Conservation (phyloP, 164 flowering plant genomes). For the Liriodendron chinense region DNA sequence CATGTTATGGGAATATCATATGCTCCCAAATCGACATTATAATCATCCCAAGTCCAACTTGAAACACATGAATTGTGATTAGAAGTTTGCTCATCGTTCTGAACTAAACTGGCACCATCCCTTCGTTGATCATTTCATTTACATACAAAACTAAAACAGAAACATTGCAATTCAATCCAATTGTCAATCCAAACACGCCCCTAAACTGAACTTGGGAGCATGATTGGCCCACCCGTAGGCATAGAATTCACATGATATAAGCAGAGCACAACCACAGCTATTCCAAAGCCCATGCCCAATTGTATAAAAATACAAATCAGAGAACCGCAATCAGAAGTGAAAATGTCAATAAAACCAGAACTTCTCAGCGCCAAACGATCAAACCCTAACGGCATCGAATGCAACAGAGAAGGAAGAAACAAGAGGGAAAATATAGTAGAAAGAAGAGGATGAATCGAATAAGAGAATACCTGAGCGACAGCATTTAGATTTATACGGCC, state of each 20-base stretch:
- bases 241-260: too few relatives aligned
- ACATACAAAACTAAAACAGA: not conserved
- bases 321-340: not conserved
- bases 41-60: too few relatives aligned
- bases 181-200: not conserved
- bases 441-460: not conserved
- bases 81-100: too few relatives aligned
- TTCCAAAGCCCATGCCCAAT: not conserved
- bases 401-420: not conserved
- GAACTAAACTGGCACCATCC: too few relatives aligned
- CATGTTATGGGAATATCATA: too few relatives aligned
- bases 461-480: conserved; percentile 26
- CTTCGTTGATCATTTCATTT: too few relatives aligned
- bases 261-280: too few relatives aligned
- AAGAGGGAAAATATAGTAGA: not conserved
- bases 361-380: not conserved
- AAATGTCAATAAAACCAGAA: too few relatives aligned
- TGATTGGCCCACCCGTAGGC: too few relatives aligned
- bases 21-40: too few relatives aligned
- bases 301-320: not conserved
- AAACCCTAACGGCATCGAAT: not conserved
- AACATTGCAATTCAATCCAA: not conserved
- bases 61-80: too few relatives aligned
- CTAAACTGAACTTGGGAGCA: not conserved
- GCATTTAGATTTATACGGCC: conserved; percentile 34